phyloP scores from a whole-genome alignment of 2,329 filamentous ascomycete genomes.

The Celoporthe dispersa region DNA sequence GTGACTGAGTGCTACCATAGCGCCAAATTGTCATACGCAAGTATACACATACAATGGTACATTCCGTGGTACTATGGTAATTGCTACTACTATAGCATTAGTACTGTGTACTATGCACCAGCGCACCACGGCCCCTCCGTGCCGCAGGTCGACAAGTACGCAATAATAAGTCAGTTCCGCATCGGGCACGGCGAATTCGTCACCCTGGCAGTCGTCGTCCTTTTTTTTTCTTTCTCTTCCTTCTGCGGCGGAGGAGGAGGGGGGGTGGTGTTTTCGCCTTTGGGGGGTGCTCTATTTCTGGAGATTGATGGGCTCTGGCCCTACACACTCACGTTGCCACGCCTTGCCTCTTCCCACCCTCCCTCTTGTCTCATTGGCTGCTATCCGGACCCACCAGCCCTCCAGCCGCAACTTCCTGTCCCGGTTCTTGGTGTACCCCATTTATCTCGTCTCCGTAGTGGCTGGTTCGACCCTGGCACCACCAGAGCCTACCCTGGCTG shows the following conservation, averaged over 20 bases:
- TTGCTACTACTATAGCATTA: background rate
- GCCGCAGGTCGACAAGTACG: background rate
- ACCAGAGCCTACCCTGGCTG: background rate
- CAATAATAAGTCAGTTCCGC: background rate
- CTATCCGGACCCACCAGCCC: background rate
- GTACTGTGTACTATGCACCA: background rate
- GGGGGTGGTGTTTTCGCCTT: background rate
- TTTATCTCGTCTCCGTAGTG: conserved; percentile 10
- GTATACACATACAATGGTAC: background rate
- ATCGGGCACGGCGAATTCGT: conserved; percentile 6
- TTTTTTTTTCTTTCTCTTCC: background rate
- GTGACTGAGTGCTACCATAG: background rate
- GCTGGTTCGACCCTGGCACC: conserved; percentile 8
- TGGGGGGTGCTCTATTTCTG: conserved; percentile 16
- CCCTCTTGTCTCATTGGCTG: background rate
- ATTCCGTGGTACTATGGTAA: background rate
- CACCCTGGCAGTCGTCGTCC: background rate
- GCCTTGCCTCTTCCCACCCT: background rate
- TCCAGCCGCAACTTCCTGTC: conserved; percentile 16
- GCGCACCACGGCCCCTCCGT: background rate
- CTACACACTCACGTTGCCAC: background rate
- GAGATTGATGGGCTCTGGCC: conserved; percentile 11
- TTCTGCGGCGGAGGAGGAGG: background rate
- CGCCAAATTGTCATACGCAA: background rate
- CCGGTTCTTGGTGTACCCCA: conserved; percentile 8